Evolutionary conservation across 164 flowering plant genomes (phyloP).

Genomic region (Chimonanthus praecox): DNA sequence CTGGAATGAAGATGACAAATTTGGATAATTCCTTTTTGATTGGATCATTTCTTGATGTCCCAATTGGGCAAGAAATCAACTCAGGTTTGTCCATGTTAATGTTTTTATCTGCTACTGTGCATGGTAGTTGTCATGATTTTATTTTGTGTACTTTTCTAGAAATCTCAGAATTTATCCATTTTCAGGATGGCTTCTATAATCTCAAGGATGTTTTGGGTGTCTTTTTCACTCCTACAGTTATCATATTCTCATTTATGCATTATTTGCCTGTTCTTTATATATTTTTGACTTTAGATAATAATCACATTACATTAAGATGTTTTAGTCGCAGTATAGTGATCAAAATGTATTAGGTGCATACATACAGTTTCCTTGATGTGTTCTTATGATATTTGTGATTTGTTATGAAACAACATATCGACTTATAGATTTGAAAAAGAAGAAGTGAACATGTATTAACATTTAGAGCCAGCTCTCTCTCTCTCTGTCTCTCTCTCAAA

Average conservation of each 20-base stretch:
- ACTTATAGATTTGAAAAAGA: too few relatives aligned
- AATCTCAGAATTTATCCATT: neutral
- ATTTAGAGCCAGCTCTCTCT: too few relatives aligned
- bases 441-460: neutral
- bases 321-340: too few relatives aligned
- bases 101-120: neutral
- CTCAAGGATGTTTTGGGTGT: neutral
- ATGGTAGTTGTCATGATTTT: neutral
- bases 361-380: too few relatives aligned
- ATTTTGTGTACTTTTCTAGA: neutral
- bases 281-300: too few relatives aligned
- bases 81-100: constrained; percentile 45
- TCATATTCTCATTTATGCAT: too few relatives aligned
- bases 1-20: constrained; percentile 35
- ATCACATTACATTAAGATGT: too few relatives aligned
- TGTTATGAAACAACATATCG: neutral
- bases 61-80: constrained; percentile 85
- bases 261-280: too few relatives aligned
- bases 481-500: too few relatives aligned
- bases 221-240: neutral
- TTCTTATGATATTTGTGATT: too few relatives aligned
- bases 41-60: constrained; percentile 86
- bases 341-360: too few relatives aligned
- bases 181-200: neutral
- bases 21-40: constrained; percentile 56